Conservation (phyloP, 495 filamentous ascomycete species). For the Penicillium arizonense region DNA sequence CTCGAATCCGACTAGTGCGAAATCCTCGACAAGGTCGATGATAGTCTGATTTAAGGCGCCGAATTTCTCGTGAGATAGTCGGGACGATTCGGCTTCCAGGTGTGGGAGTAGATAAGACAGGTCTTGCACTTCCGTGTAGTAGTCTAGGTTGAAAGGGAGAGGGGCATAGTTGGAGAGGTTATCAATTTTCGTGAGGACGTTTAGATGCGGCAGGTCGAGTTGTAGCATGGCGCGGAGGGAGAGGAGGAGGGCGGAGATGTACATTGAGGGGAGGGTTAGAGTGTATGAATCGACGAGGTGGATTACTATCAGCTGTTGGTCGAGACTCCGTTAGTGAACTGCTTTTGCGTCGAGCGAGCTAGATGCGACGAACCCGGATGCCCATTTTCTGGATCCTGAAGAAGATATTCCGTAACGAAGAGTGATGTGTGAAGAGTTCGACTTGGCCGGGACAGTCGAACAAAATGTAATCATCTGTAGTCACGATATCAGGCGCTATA, state of each 20-base stretch:
- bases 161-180: slow-evolving; percentile 76
- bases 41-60: slow-evolving; percentile 81
- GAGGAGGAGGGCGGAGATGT: slow-evolving; percentile 88
- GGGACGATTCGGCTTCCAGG: slow-evolving; percentile 61
- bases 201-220: slow-evolving; percentile 92
- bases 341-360: neutral
- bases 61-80: slow-evolving; percentile 67
- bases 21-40: slow-evolving; percentile 81
- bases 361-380: slow-evolving; percentile 67
- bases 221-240: slow-evolving; percentile 95
- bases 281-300: slow-evolving; percentile 91
- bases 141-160: slow-evolving; percentile 91
- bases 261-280: slow-evolving; percentile 87
- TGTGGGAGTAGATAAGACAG: slow-evolving; percentile 78
- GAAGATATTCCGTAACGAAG: slow-evolving; percentile 86
- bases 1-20: slow-evolving; percentile 85
- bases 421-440: slow-evolving; percentile 93
- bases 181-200: slow-evolving; percentile 97
- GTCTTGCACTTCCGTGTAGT: slow-evolving; percentile 97
- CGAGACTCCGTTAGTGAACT: slow-evolving; percentile 9
- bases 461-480: slow-evolving; percentile 81
- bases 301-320: slow-evolving; percentile 74
- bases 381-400: slow-evolving; percentile 85
- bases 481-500: slow-evolving; percentile 1
- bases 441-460: slow-evolving; percentile 98